These are phyloP conservation scores for Choanephora cucurbitarum DNA, from an alignment of 371 early-diverging fungal genomes.

Conservation along the genomic window DNA sequence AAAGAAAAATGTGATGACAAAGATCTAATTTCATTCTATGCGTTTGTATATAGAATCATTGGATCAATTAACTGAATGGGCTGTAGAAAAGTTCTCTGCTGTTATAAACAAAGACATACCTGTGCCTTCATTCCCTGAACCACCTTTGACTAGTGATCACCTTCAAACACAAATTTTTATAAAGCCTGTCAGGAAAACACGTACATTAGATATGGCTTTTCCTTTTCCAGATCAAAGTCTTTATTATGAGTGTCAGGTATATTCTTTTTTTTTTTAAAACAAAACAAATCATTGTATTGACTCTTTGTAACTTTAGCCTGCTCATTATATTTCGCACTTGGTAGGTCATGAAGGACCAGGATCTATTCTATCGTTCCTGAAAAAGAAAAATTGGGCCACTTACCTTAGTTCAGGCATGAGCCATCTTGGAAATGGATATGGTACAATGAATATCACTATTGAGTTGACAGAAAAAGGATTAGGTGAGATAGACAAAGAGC, in stretches of 20 bases:
- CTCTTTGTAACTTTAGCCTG: no score
- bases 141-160: conserved; percentile 74
- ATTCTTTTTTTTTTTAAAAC: not conserved
- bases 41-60: conserved; percentile 68
- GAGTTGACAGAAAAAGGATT: conserved; percentile 85
- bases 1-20: not conserved
- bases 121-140: conserved; percentile 63
- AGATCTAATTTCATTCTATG: no score
- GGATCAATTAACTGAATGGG: conserved; percentile 79
- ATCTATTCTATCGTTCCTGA: conserved; percentile 80
- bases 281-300: not conserved
- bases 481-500: conserved; percentile 42
- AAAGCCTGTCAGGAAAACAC: conserved; percentile 80
- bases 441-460: conserved; percentile 75
- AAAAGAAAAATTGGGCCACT: conserved; percentile 88
- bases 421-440: conserved; percentile 67
- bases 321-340: conserved; percentile 68
- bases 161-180: conserved; percentile 68
- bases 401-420: conserved; percentile 65
- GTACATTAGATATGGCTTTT: conserved; percentile 76
- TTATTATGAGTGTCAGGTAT: conserved; percentile 57
- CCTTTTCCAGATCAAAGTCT: conserved; percentile 79
- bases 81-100: conserved; percentile 72
- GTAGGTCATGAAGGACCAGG: conserved; percentile 87
- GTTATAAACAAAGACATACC: conserved; percentile 70